Conservation (phyloP, 2,329 filamentous ascomycete genomes). For the Colletotrichum lupini region DNA sequence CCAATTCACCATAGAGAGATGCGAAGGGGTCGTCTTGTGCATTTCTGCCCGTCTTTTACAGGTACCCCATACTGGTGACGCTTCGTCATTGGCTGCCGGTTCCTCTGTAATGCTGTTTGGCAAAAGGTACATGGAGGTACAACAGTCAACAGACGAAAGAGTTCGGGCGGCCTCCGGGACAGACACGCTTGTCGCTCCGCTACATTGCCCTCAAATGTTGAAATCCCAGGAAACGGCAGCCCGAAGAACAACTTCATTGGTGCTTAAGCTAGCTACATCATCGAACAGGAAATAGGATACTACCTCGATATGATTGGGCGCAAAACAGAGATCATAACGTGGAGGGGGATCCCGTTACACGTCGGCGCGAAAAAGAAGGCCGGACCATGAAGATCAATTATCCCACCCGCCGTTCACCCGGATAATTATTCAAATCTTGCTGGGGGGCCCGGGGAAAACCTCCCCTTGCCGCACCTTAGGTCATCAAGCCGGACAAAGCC, state of each 20-base stretch:
- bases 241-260: background rate
- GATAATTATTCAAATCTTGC: constrained; percentile 8
- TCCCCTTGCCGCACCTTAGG: background rate
- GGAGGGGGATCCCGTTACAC: background rate
- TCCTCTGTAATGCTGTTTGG: background rate
- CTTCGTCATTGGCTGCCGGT: background rate
- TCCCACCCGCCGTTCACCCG: background rate
- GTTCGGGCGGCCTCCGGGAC: constrained; percentile 28
- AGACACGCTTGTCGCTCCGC: background rate
- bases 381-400: background rate
- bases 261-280: background rate
- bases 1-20: background rate
- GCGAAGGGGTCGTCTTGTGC: background rate
- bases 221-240: background rate
- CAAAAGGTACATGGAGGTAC: background rate
- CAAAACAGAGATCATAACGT: background rate
- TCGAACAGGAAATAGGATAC: background rate
- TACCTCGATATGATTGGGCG: background rate
- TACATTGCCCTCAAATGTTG: background rate
- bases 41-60: background rate
- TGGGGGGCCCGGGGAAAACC: too few relatives aligned
- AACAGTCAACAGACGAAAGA: background rate
- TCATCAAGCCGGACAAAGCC: background rate
- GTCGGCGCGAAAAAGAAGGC: background rate
- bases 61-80: background rate